phyloP scores from a whole-genome alignment of 2,329 filamentous ascomycete genomes.

The Macroventuria anomochaeta region DNA sequence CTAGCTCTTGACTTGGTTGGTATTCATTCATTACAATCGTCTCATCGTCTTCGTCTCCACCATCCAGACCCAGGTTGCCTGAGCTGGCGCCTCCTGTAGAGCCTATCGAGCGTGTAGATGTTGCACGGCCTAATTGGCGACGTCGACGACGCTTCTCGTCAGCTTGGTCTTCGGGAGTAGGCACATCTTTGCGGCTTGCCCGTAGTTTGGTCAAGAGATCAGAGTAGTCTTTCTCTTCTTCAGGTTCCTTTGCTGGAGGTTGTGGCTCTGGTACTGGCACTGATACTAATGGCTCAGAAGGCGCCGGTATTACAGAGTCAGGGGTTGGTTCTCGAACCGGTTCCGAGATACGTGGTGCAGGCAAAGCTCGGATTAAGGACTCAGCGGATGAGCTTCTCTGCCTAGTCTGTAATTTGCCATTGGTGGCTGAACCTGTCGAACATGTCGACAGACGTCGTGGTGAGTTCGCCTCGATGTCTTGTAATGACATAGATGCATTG shows the following conservation, averaged over 20 bases:
- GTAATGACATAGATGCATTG: slow-evolving; percentile 33
- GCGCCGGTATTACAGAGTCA: slow-evolving; percentile 35
- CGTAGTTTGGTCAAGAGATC: slow-evolving; percentile 40
- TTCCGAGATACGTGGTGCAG: slow-evolving; percentile 21
- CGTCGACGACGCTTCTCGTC: slow-evolving; percentile 30
- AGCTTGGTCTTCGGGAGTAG: slow-evolving; percentile 27
- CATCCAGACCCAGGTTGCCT: slow-evolving; percentile 21
- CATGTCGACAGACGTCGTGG: slow-evolving; percentile 41
- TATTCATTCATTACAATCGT: slow-evolving; percentile 34
- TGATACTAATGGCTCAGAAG: slow-evolving; percentile 20
- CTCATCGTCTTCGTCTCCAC: slow-evolving; percentile 29
- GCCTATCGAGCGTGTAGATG: slow-evolving; percentile 37
- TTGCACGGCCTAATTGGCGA: slow-evolving; percentile 42
- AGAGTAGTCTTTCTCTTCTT: slow-evolving; percentile 42
- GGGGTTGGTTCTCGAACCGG: slow-evolving; percentile 27
- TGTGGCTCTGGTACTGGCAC: slow-evolving; percentile 23
- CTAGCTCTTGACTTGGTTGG: slow-evolving; percentile 46
- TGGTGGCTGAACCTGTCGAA: slow-evolving; percentile 25
- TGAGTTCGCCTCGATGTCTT: slow-evolving; percentile 41
- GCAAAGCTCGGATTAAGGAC: slow-evolving; percentile 27
- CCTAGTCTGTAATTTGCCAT: slow-evolving; percentile 19
- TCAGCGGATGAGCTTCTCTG: slow-evolving; percentile 31
- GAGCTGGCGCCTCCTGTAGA: slow-evolving; percentile 38
- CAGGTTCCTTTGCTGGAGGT: slow-evolving; percentile 18
- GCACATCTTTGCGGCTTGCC: slow-evolving; percentile 37